These are phyloP conservation scores for Rhodamnia argentea DNA, from an alignment of 345 rosid species.

Conservation along the genomic window DNA sequence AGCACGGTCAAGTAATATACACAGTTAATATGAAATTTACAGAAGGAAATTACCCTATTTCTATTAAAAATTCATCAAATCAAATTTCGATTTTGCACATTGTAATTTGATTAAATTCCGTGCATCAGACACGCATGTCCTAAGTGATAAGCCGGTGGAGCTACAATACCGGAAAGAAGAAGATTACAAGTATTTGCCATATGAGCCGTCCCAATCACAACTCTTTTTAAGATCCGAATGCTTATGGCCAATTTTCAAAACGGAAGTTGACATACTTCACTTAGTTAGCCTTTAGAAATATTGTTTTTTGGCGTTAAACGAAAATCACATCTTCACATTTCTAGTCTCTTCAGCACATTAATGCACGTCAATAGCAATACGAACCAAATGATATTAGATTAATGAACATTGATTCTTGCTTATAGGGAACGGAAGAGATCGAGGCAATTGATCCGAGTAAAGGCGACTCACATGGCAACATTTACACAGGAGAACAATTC, in stretches of 20 bases:
- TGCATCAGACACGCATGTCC: neutral
- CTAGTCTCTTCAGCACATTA: neutral
- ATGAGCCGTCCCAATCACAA: neutral
- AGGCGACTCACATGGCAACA: neutral
- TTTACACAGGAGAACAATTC: neutral
- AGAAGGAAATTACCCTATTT: neutral
- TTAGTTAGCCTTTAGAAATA: neutral
- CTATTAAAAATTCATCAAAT: neutral
- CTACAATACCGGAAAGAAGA: neutral
- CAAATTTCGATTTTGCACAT: neutral
- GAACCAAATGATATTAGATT: neutral
- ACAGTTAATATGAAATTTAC: neutral
- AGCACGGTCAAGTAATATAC: neutral
- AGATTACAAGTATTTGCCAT: neutral
- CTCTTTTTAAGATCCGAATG: neutral
- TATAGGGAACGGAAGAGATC: neutral
- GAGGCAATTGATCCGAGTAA: neutral
- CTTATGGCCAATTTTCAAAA: neutral
- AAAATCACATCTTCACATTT: neutral
- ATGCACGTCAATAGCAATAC: accelerated
- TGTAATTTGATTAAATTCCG: neutral
- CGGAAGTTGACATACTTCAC: neutral
- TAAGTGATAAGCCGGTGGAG: neutral
- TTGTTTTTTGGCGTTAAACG: neutral
- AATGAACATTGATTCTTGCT: no score